Base-by-base conservation (phyloP, 2,329 filamentous ascomycete species). In the Fusarium algeriense region DNA sequence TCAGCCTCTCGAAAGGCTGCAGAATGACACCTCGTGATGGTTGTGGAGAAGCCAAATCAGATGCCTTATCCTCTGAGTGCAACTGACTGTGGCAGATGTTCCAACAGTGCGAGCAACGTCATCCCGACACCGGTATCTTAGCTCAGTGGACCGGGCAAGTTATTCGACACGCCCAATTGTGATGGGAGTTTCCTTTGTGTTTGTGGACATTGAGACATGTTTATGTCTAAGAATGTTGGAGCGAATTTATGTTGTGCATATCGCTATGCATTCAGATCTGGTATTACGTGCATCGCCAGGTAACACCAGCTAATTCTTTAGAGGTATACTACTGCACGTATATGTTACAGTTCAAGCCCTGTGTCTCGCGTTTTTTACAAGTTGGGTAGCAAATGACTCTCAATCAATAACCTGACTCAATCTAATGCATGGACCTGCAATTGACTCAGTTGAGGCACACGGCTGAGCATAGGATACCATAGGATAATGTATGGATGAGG, bases 191-290 rank as follows among this genome's bases (percentile, higher is more conserved):
- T 45, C n/a, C 48, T 46, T 46, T 59, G 57, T 65, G 62, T 46
- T 43, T 44, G 34, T 46, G 50, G 43, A 61, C 58, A 40, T 60
- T 38, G 41, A 49, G 28, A 35, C 20, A 59, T 66, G 45, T 15
- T 49, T 58, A 49, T 73, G 52, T 71, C 50, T 68, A 35, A 45
- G 54, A 45, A 54, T 54, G 56, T 17, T 68, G 55, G 41, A 71
- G 58, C 56, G 55, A 60, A 59, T 65, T 66, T 68, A 74, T 75
- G 73, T 75, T 75, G 70, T 75, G 73, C 73, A 74, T 75, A 57
- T 67, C 45, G 46, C 71, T 75, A 59, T 74, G 68, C 70, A 74
- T 66, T 50, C 40, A 67, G 70, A 71, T 69, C 70, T 68, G 45
- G 50, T 64, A 67, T 63, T 68, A 50, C 67, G 52, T 75, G 70